These are phyloP conservation scores for Periconia digitata DNA, from an alignment of 2,329 filamentous ascomycete species.

Conservation along the genomic window DNA sequence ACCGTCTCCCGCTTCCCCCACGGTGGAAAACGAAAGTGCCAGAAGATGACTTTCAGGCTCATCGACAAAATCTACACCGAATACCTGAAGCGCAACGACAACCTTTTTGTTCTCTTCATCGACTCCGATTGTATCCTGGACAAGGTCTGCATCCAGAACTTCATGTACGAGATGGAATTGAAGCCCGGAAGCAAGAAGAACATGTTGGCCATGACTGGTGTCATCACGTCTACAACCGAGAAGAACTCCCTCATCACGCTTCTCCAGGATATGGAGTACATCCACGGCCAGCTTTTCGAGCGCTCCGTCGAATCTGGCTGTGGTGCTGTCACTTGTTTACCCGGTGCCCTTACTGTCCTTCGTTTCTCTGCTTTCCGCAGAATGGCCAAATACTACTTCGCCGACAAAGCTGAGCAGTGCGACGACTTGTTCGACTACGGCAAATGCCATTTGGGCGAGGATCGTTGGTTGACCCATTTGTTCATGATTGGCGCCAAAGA, in stretches of 20 bases:
- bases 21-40: conserved; percentile 90
- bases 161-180: conserved; percentile 98
- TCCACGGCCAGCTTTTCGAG: conserved; percentile 95
- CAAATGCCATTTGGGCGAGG: conserved; percentile 92
- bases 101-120: conserved; percentile 94
- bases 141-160: conserved; percentile 89
- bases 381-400: conserved; percentile 99
- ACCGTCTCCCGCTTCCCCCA: conserved; percentile 92
- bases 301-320: conserved; percentile 93
- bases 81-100: conserved; percentile 84
- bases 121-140: conserved; percentile 97
- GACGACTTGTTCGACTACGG: conserved; percentile 96
- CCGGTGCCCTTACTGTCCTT: conserved; percentile 91
- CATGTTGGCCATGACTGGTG: conserved; percentile 96
- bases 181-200: conserved; percentile 88
- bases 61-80: conserved; percentile 90
- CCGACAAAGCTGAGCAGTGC: conserved; percentile 92
- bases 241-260: conserved; percentile 88
- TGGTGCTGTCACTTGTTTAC: conserved; percentile 90
- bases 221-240: conserved; percentile 91
- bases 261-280: conserved; percentile 96
- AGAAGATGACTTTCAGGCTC: conserved; percentile 89
- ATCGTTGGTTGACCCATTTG: conserved; percentile 94
- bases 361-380: conserved; percentile 93
- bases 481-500: conserved; percentile 98